phyloP scores from a whole-genome alignment of 768 basidiomycete species.

The Russula sp. region DNA sequence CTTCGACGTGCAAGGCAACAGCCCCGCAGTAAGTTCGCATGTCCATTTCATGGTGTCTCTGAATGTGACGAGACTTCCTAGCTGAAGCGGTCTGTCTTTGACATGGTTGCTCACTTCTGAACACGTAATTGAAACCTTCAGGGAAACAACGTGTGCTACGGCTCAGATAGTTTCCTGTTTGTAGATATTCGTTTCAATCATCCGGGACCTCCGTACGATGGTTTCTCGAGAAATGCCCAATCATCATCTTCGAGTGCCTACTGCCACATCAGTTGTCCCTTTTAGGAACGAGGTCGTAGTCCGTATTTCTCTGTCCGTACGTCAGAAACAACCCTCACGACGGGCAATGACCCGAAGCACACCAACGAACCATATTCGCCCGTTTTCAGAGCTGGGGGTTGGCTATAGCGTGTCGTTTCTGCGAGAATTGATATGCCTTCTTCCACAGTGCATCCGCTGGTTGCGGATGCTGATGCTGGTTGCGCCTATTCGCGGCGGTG shows the following conservation, averaged over 20 bases:
- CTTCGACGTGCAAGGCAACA: conserved; percentile 64
- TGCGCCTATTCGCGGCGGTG: no score
- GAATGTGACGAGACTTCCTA: conserved; percentile 25
- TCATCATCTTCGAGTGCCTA: not conserved
- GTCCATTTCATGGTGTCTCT: not conserved
- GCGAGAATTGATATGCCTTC: no score
- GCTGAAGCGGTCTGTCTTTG: conserved; percentile 49
- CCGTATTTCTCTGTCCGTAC: conserved; percentile 7
- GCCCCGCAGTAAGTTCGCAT: conserved; percentile 55
- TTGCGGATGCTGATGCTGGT: no score
- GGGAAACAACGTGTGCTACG: not conserved
- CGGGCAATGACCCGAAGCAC: not conserved
- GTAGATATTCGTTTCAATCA: not conserved
- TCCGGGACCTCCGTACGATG: not conserved
- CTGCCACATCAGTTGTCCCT: not conserved
- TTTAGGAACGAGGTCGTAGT: conserved; percentile 6
- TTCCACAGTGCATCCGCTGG: no score
- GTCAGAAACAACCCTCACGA: not conserved
- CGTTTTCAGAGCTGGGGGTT: not conserved
- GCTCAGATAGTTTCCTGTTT: not conserved
- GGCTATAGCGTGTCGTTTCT: not conserved
- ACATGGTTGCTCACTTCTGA: conserved; percentile 25
- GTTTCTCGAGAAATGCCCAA: not conserved
- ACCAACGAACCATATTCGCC: not conserved
- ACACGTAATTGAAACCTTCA: not conserved